Evolutionary conservation across 768 basidiomycete genomes (phyloP).

Genomic region (Suillus paluster): DNA sequence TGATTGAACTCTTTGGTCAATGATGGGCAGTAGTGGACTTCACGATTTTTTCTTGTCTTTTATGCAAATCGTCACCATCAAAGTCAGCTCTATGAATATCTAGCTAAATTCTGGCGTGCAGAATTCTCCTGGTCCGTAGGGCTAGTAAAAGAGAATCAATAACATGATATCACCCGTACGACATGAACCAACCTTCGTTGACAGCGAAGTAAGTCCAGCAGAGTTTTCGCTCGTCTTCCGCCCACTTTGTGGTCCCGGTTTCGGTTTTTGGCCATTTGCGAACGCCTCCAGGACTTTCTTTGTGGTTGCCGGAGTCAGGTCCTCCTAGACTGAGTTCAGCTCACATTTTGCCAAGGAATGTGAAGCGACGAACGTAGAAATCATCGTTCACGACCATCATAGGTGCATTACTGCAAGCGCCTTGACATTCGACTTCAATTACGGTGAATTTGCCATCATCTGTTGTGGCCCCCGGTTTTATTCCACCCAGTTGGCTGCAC

Average conservation of each 20-base stretch:
- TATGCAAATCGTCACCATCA: slow-evolving; percentile 2
- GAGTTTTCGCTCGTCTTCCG: slow-evolving; percentile 92
- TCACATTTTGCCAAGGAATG: not conserved
- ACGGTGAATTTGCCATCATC: slow-evolving; percentile 96
- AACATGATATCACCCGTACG: slow-evolving; percentile 14
- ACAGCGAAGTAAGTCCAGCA: slow-evolving; percentile 82
- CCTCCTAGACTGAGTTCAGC: slow-evolving; percentile 60
- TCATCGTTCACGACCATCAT: slow-evolving; percentile 97
- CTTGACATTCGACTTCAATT: slow-evolving; percentile 97
- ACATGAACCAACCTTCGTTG: slow-evolving; percentile 60
- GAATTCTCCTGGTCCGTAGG: slow-evolving; percentile 91
- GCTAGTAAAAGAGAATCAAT: slow-evolving; percentile 48
- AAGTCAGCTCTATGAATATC: slow-evolving; percentile 23
- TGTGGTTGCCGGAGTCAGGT: slow-evolving; percentile 76
- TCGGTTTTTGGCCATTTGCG: slow-evolving; percentile 81
- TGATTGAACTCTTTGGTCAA: slow-evolving; percentile 50
- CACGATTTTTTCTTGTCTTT: not conserved
- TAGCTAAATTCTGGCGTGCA: slow-evolving; percentile 87
- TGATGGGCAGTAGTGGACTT: not conserved
- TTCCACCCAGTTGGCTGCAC: slow-evolving; percentile 78
- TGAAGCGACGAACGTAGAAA: slow-evolving; percentile 76
- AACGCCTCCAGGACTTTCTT: slow-evolving; percentile 82
- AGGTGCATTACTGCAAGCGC: slow-evolving; percentile 96
- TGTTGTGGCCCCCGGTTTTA: slow-evolving; percentile 91
- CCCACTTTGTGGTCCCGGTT: slow-evolving; percentile 91